These are phyloP conservation scores for Skeletonema marinoi DNA, from an alignment of 108 stramenopile genomes.

Conservation along the genomic window DNA sequence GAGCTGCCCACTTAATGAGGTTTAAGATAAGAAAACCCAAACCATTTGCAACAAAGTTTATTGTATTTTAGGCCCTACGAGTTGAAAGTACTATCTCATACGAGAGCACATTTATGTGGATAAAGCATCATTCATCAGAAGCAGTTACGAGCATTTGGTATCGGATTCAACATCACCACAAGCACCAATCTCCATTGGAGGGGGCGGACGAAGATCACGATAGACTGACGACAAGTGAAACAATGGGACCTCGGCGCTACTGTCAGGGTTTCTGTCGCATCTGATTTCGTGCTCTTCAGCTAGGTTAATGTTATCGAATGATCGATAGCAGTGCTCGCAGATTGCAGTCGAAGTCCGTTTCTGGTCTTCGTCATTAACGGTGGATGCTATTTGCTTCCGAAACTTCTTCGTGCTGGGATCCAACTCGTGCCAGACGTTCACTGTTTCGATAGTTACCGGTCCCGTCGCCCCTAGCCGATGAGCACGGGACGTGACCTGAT, in stretches of 20 bases:
- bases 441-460: slow-evolving; percentile 69
- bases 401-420: slow-evolving; percentile 43
- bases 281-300: slow-evolving; percentile 51
- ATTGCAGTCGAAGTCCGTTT: slow-evolving; percentile 32
- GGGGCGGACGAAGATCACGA: slow-evolving; percentile 48
- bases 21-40: neutral
- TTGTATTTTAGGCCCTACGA: too few species aligned
- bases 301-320: slow-evolving; percentile 31
- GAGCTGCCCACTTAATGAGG: slow-evolving; percentile 60
- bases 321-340: slow-evolving; percentile 56
- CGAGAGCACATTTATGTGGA: neutral
- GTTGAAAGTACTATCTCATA: too few species aligned
- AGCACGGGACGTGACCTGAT: slow-evolving; percentile 68
- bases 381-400: slow-evolving; percentile 22
- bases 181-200: slow-evolving; percentile 22
- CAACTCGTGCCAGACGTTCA: slow-evolving; percentile 48
- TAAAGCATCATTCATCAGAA: neutral
- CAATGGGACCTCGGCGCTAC: slow-evolving; percentile 26
- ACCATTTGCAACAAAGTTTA: too few species aligned
- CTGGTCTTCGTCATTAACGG: slow-evolving; percentile 9
- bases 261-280: slow-evolving; percentile 54
- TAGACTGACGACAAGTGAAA: slow-evolving; percentile 64
- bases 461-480: slow-evolving; percentile 79
- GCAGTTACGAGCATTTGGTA: neutral
- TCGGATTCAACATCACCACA: neutral